A percentile compares a stretch with the other conserved stretches of the same genome.
Conservation (phyloP, 148 eudicot genomes). For the Cornus florida region DNA sequence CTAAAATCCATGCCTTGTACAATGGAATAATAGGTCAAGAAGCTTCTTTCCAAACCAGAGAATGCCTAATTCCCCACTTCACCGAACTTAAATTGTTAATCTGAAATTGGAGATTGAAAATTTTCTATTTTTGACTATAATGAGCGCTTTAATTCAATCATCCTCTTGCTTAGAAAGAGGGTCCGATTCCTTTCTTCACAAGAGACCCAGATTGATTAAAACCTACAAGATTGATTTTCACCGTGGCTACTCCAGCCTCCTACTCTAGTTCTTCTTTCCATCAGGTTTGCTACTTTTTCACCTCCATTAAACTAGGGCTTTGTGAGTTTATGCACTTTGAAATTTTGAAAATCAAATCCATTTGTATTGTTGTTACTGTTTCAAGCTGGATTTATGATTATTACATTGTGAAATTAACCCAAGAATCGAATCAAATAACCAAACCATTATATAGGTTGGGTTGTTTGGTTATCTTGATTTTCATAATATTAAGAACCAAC, state of each 20-base stretch:
- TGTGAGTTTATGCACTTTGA: neutral
- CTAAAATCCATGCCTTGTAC: neutral
- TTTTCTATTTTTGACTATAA: neutral
- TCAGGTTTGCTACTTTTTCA: neutral
- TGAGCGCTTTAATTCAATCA: neutral
- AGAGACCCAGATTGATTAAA: neutral
- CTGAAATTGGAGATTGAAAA: neutral
- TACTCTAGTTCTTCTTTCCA: neutral
- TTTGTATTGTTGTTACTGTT: neutral
- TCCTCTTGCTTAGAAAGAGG: neutral
- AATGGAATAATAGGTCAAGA: neutral
- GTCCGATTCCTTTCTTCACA: neutral
- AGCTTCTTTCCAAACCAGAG: neutral
- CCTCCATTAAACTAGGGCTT: neutral
- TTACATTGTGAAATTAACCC: neutral
- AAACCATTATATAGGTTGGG: neutral
- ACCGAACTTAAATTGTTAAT: too few species aligned
- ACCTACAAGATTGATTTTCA: neutral
- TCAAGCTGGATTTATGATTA: too few species aligned
- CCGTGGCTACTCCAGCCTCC: neutral
- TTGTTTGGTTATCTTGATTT: neutral
- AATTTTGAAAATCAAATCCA: neutral
- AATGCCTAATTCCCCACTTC: too few species aligned
- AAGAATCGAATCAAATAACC: neutral
- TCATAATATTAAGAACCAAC: neutral